Base-by-base conservation (phyloP, 805 yeast species). In the Saturnispora halmiae region DNA sequence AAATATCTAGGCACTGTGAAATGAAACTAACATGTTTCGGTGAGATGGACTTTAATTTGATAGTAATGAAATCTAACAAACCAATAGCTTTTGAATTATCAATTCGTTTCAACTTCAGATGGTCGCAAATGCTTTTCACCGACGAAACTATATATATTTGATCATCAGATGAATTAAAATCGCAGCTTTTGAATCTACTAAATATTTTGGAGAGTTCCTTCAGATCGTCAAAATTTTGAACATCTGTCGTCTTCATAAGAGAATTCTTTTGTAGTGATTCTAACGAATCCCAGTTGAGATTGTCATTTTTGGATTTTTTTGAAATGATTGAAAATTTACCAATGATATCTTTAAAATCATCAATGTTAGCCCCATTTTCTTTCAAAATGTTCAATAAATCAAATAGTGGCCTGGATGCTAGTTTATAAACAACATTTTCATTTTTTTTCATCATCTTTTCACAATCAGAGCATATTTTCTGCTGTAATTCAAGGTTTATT, bases 11-110 rank as follows among this genome's bases (percentile, higher is more conserved):
- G 8, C 22, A 22, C 15, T 34, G 15, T 11, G 29, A 27, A 15
- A 39, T 28, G 61, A 67, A 34, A 42, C 53, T 25, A 29, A 40
- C 48, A 16, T 36, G 34, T 2, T 6, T 47, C 39, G n/a, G 18
- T 31, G 9, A 44, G 6, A 24, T 43, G 31, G 16, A 25, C 34
- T 45, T 45, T 5, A 42, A 18, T n/a, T 21, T 19, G 1, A 22
- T 14, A 4, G 11, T 31, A 5, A 46, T 26, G 3, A 40, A 19
- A 15, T 37, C 38, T 16, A 37, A 10, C 16, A 26, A 21, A 4
- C 32, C 27, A 3, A 20, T 33, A 14, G 21, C 25, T n/a, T 19
- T 14, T 15, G 11, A 21, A 3, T 11, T 15, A 19, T 34, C 3
- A 7, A 8, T 14, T 5, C 10, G 26, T 20, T 4, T 8, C 7